Conservation (phyloP, 176 grass and related monocot genomes). For the Avena eriantha region DNA sequence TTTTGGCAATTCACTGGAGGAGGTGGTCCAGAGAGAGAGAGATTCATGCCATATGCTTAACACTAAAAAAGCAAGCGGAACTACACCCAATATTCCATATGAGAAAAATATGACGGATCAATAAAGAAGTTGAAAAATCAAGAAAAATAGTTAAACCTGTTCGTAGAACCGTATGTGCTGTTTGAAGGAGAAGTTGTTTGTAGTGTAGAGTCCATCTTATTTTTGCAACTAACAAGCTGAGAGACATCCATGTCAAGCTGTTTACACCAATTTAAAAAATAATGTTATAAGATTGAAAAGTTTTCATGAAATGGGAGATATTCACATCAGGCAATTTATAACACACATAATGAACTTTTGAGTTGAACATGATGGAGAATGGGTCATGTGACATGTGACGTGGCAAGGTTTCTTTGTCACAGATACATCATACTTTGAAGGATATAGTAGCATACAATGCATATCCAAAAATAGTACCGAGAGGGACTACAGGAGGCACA, state of each 20-base stretch:
- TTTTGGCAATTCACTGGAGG: no score
- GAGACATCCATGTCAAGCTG: conserved; percentile 25
- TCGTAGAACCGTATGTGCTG: not conserved
- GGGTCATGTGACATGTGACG: not conserved
- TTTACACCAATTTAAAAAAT: not conserved
- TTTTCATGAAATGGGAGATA: not conserved
- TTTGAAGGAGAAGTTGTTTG: not conserved
- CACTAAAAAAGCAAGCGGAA: not conserved
- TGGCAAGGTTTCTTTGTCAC: not conserved
- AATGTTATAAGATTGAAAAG: not conserved
- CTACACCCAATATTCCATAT: not conserved
- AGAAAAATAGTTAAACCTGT: conserved; percentile 22
- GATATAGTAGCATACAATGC: not conserved
- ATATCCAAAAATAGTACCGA: not conserved
- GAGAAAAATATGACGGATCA: not conserved
- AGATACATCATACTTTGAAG: not conserved
- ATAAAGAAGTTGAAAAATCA: not conserved
- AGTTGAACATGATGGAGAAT: not conserved
- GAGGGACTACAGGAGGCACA: not conserved
- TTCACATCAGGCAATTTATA: not conserved
- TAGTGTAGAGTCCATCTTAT: not conserved
- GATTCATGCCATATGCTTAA: no score
- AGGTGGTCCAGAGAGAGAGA: no score
- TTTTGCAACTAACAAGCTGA: conserved; percentile 31
- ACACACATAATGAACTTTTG: not conserved